Conservation (phyloP, 2,329 filamentous ascomycete genomes). For the Talaromyces pinophilus region DNA sequence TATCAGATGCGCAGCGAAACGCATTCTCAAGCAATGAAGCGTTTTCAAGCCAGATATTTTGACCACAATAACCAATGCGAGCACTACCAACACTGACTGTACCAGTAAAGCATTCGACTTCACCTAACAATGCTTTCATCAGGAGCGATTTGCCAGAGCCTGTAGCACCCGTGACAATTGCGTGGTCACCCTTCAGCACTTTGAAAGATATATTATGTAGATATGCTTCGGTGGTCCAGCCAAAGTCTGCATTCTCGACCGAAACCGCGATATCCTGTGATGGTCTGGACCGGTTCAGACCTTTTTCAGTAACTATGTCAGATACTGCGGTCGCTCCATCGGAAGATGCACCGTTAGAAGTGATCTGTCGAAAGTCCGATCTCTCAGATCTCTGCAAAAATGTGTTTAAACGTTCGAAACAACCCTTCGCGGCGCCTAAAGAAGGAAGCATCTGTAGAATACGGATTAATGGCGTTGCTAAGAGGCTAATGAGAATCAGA, state of each 20-base stretch:
- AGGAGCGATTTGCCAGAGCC: constrained; percentile 6
- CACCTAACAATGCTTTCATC: constrained; percentile 5
- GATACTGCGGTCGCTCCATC: not conserved
- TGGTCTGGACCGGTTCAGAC: not conserved
- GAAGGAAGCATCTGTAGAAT: constrained; percentile 9
- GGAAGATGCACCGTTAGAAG: not conserved
- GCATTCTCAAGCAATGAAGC: constrained; percentile 1
- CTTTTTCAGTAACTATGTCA: not conserved
- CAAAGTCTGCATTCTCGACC: not conserved
- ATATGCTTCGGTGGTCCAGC: constrained; percentile 1
- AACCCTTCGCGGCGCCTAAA: constrained; percentile 5
- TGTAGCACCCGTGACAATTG: not conserved
- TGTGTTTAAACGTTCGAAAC: constrained; percentile 2
- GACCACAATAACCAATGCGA: constrained; percentile 8
- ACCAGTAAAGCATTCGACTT: not conserved
- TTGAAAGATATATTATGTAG: not conserved
- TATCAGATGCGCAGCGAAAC: not conserved
- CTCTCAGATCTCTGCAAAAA: constrained; percentile 9
- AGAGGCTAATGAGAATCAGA: constrained; percentile 2
- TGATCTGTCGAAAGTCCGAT: not conserved
- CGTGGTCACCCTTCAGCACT: not conserved
- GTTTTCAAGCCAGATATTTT: constrained; percentile 1
- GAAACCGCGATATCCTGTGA: not conserved
- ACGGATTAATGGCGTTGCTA: not conserved
- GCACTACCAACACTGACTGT: not conserved